These are phyloP conservation scores for Graphilbum sp. DNA, from an alignment of 2,329 filamentous ascomycete species.

Conservation along the genomic window DNA sequence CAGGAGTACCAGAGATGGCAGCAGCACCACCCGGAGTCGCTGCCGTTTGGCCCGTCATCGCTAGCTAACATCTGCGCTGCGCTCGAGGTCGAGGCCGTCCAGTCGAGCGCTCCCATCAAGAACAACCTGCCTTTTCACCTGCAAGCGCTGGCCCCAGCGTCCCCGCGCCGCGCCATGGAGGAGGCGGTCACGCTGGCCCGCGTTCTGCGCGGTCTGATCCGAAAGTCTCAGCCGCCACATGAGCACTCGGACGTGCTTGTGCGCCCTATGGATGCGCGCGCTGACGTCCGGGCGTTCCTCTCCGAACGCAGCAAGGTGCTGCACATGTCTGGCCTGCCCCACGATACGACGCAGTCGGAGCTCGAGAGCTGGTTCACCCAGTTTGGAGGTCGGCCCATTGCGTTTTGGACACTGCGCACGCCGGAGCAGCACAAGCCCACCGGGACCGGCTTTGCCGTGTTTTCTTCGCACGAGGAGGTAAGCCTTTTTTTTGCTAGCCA, in stretches of 20 bases:
- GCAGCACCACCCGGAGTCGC: conserved; percentile 91
- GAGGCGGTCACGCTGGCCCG: conserved; percentile 88
- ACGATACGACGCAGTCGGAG: conserved; percentile 97
- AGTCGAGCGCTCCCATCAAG: conserved; percentile 95
- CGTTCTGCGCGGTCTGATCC: conserved; percentile 80
- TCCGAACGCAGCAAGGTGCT: conserved; percentile 95
- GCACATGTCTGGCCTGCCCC: conserved; percentile 91
- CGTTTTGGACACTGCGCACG: conserved; percentile 95
- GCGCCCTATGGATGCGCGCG: conserved; percentile 88
- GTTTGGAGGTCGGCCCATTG: conserved; percentile 92
- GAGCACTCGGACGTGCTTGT: conserved; percentile 92
- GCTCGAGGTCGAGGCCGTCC: conserved; percentile 92
- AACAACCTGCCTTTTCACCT: conserved; percentile 97
- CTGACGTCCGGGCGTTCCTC: conserved; percentile 89
- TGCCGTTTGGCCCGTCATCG: conserved; percentile 90
- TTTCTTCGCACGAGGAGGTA: conserved; percentile 98
- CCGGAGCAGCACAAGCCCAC: conserved; percentile 99
- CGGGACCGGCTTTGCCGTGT: conserved; percentile 92
- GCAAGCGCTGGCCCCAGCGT: conserved; percentile 87
- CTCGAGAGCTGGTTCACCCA: conserved; percentile 99
- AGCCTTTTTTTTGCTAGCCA: background rate
- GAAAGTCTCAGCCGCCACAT: conserved; percentile 86
- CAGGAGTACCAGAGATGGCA: conserved; percentile 99
- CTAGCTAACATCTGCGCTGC: conserved; percentile 96
- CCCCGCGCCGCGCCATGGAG: conserved; percentile 90